Conservation (phyloP, 1,284 basidiomycete species). For the Pseudozyma flocculosa region DNA sequence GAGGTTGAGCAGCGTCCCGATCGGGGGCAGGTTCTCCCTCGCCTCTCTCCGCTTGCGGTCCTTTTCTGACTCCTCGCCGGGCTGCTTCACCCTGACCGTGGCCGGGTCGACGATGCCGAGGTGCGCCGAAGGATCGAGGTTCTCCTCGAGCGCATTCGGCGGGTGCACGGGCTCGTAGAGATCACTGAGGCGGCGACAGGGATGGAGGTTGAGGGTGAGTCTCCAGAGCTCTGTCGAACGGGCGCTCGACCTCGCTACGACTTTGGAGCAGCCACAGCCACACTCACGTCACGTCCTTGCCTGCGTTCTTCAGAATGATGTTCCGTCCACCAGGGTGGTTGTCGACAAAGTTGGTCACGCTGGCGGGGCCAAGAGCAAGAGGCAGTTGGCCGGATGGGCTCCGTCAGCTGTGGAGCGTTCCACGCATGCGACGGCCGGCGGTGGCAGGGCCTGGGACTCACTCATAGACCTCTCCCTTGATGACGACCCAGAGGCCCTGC, state of each 20-base stretch:
- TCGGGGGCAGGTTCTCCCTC: constrained; percentile 62
- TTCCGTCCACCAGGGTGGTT: constrained; percentile 77
- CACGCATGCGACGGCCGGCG: neutral
- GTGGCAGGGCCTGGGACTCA: neutral
- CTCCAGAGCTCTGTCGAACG: constrained; percentile 13
- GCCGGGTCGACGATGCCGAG: constrained; percentile 42
- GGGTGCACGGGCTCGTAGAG: constrained; percentile 55
- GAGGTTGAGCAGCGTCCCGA: constrained; percentile 77
- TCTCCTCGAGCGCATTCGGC: constrained; percentile 50
- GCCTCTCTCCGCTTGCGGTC: constrained; percentile 24
- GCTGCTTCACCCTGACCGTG: constrained; percentile 36
- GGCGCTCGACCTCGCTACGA: no score
- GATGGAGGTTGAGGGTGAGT: neutral
- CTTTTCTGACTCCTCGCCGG: constrained; percentile 22
- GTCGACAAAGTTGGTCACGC: constrained; percentile 75
- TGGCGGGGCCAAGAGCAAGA: neutral
- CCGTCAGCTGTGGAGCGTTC: neutral
- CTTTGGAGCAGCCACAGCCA: no score
- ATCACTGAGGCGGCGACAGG: constrained; percentile 8
- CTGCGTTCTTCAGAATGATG: constrained; percentile 76
- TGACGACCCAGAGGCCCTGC: constrained; percentile 46
- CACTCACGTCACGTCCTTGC: constrained; percentile 71
- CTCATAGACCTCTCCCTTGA: constrained; percentile 57
- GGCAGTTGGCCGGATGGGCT: neutral
- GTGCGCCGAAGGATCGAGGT: constrained; percentile 39